These are phyloP conservation scores for Trifolium pratense DNA, from an alignment of 306 rosid genomes.

Conservation along the genomic window DNA sequence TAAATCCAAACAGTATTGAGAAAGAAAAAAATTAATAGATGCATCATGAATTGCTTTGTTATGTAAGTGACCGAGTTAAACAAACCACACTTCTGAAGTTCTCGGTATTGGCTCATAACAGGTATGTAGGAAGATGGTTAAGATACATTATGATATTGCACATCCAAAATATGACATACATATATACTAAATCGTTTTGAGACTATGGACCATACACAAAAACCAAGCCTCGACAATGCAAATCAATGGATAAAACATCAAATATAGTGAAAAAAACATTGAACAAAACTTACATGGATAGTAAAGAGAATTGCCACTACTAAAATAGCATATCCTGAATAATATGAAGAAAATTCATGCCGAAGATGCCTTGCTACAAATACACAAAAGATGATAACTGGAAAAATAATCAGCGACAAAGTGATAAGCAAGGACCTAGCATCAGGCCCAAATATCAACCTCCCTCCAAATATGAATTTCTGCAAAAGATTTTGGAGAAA, in stretches of 20 bases:
- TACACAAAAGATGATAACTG: slow-evolving; percentile 72
- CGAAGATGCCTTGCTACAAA: slow-evolving; percentile 87
- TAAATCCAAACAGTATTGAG: background rate
- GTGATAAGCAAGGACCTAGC: slow-evolving; percentile 83
- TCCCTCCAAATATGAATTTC: slow-evolving; percentile 87
- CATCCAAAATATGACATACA: too few species aligned
- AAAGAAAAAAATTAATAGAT: too few species aligned
- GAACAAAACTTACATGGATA: slow-evolving; percentile 61
- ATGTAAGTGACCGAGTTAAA: too few species aligned
- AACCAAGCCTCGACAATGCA: too few species aligned
- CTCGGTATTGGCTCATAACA: background rate
- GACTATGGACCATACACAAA: background rate
- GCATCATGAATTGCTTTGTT: background rate
- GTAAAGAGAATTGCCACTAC: slow-evolving; percentile 75
- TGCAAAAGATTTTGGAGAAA: slow-evolving; percentile 52
- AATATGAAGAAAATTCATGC: slow-evolving; percentile 69
- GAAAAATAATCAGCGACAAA: slow-evolving; percentile 72
- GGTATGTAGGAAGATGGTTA: background rate
- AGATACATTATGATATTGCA: too few species aligned
- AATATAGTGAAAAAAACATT: slow-evolving; percentile 24
- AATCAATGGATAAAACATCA: background rate
- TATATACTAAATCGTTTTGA: background rate
- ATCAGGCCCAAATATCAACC: slow-evolving; percentile 92
- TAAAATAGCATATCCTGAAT: slow-evolving; percentile 75
- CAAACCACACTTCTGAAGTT: too few species aligned